Base-by-base conservation (phyloP, 306 rosid species). In the Datisca glomerata region DNA sequence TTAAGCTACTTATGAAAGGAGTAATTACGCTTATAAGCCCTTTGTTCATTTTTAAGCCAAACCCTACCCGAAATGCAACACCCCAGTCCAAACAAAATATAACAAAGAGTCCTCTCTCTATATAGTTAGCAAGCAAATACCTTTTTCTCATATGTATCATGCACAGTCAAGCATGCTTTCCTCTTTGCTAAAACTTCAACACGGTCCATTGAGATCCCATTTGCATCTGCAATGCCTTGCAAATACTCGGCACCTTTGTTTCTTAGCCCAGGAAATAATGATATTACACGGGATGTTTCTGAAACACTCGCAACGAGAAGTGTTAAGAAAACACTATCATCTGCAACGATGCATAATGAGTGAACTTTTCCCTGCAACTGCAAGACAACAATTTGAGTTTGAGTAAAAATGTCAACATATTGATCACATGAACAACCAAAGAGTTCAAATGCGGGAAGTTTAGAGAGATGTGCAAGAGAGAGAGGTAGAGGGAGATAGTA, bases 251-350 rank as follows among this genome's bases (percentile, higher is more conserved):
- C 32, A 48, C 94, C 93, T 48, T 69, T 80, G 38, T 51, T 67
- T 60, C 68, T 61, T 47, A 87, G 65, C 55, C 94, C 89, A 1
- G 89, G 93, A 58, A 87, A 67, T 45, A 70, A 65, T 24, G 89
- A 74, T 41, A 74, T 65, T 41, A 83, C 53, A 42, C 55, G 77
- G 25, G 81, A 42, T 35, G 72, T 60, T 42, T 70, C 51, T 2
- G 73, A 72, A 60, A 79, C 64, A 60, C 56, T 70, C 21, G 89
- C 76, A 53, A 69, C 56, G 3, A 79, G 72, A 59, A 83, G 82
- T 37, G 94, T 73, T 61, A 79, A 53, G 71, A 69, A 72, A 51
- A 83, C 45, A 43, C 94, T 76, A 53, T 87, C 97, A 68, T 83
- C 97, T 37, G 78, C 82, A 51, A 76, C 76, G 64, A 87, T 13